Conservation (phyloP, 108 stramenopile genomes). For the Cyclotella cryptica region DNA sequence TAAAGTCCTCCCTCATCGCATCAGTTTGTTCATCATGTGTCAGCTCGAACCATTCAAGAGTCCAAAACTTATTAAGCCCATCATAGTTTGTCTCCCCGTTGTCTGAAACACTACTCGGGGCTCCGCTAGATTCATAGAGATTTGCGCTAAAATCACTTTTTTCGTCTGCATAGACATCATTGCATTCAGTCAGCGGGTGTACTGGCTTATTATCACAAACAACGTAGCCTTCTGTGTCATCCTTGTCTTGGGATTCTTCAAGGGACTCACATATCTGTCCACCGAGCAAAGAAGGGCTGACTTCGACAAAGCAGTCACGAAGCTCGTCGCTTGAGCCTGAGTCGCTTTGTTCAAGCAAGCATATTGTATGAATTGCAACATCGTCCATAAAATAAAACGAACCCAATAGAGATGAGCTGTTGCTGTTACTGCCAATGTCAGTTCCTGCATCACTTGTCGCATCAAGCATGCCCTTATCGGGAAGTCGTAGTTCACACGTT, state of each 20-base stretch:
- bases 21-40: not conserved
- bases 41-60: not conserved
- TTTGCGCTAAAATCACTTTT: not conserved
- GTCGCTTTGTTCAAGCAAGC: not conserved
- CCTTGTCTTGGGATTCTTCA: too few species aligned
- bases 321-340: not conserved
- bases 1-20: not conserved
- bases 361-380: not conserved
- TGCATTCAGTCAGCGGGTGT: not conserved
- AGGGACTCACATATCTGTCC: too few species aligned
- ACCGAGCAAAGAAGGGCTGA: not conserved
- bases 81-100: conserved; percentile 2
- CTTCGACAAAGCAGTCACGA: not conserved
- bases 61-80: conserved; percentile 7
- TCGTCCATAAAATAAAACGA: not conserved
- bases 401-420: not conserved
- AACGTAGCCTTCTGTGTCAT: too few species aligned
- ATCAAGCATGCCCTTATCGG: conserved; percentile 11
- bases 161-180: not conserved
- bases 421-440: not conserved
- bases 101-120: not conserved
- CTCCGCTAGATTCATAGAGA: conserved; percentile 3
- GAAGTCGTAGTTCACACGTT: not conserved
- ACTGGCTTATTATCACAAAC: not conserved
- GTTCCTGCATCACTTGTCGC: not conserved